These are phyloP conservation scores for Coniosporium tulheliwenetii DNA, from an alignment of 2,329 filamentous ascomycete genomes.

Conservation along the genomic window DNA sequence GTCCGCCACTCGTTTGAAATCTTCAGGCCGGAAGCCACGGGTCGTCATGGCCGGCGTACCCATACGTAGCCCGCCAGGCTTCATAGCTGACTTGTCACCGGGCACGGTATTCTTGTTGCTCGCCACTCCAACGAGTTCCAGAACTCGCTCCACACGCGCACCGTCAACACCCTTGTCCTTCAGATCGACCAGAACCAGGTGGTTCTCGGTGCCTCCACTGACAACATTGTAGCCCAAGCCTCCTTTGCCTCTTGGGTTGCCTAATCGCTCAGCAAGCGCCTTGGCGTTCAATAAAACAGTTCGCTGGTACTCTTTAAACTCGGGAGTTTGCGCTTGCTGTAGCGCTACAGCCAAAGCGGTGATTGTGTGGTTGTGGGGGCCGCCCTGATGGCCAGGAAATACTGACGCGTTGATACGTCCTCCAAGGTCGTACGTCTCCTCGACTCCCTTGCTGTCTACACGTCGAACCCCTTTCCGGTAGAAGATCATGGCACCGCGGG, in stretches of 20 bases:
- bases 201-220: constrained; percentile 90
- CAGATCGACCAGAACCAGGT: constrained; percentile 83
- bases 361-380: constrained; percentile 98
- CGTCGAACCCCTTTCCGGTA: constrained; percentile 83
- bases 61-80: constrained; percentile 84
- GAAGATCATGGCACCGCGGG: constrained; percentile 95
- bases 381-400: constrained; percentile 95
- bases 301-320: constrained; percentile 87
- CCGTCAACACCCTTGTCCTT: constrained; percentile 82
- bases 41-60: constrained; percentile 97
- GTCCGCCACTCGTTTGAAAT: constrained; percentile 75
- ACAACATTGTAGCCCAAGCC: constrained; percentile 79
- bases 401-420: constrained; percentile 89
- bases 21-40: constrained; percentile 73
- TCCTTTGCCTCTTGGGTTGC: constrained; percentile 55
- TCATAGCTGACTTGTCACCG: constrained; percentile 83
- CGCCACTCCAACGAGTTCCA: constrained; percentile 89
- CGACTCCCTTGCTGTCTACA: constrained; percentile 71
- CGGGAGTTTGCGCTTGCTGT: constrained; percentile 76
- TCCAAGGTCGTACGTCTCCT: constrained; percentile 82
- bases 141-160: constrained; percentile 72
- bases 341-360: constrained; percentile 86
- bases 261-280: constrained; percentile 57
- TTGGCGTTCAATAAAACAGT: constrained; percentile 85
- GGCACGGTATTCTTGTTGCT: constrained; percentile 99